Percentiles rank a stretch among this genome's conserved stretches.
Evolutionary conservation across 495 filamentous ascomycete genomes (phyloP).

Genomic region (Penicillium simplicissimum): DNA sequence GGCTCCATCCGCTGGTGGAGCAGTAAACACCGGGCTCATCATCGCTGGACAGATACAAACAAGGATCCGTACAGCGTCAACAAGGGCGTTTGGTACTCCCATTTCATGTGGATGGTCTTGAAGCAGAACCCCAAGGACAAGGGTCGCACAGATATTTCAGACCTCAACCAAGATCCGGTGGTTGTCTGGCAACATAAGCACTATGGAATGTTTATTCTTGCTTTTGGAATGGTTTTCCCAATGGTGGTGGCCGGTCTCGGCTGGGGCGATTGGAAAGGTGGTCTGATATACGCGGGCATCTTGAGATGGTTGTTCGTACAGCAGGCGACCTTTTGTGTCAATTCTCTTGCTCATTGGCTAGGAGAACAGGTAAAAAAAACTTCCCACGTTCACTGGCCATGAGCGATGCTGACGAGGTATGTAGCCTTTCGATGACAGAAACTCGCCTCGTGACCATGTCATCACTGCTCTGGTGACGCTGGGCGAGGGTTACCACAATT

Average conservation of each 20-base stretch:
- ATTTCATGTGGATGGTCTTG: conserved; percentile 84
- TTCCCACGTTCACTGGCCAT: not conserved
- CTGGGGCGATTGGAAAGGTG: conserved; percentile 82
- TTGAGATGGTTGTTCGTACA: conserved; percentile 90
- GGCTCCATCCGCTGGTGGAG: conserved; percentile 95
- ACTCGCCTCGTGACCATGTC: conserved; percentile 88
- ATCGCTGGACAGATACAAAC: conserved; percentile 92
- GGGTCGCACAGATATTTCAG: conserved; percentile 88
- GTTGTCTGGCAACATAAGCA: conserved; percentile 87
- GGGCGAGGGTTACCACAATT: conserved; percentile 94
- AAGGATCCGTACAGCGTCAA: conserved; percentile 95
- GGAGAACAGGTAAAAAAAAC: conserved; percentile 62
- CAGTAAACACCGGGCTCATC: conserved; percentile 85
- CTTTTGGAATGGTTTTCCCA: conserved; percentile 81
- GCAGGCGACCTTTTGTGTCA: conserved; percentile 96
- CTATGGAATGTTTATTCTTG: conserved; percentile 75
- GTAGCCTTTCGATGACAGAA: conserved; percentile 89
- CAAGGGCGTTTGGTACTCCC: conserved; percentile 89
- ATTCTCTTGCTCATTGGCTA: conserved; percentile 92
- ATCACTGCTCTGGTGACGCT: conserved; percentile 88
- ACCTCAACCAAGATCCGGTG: conserved; percentile 84
- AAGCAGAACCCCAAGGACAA: conserved; percentile 82
- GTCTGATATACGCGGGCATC: conserved; percentile 85
- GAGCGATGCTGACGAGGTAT: not conserved
- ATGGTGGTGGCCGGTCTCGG: conserved; percentile 72